Percentiles rank a stretch among this genome's conserved stretches.
Conservation (phyloP, 768 basidiomycete genomes). For the Jaapia argillacea region DNA sequence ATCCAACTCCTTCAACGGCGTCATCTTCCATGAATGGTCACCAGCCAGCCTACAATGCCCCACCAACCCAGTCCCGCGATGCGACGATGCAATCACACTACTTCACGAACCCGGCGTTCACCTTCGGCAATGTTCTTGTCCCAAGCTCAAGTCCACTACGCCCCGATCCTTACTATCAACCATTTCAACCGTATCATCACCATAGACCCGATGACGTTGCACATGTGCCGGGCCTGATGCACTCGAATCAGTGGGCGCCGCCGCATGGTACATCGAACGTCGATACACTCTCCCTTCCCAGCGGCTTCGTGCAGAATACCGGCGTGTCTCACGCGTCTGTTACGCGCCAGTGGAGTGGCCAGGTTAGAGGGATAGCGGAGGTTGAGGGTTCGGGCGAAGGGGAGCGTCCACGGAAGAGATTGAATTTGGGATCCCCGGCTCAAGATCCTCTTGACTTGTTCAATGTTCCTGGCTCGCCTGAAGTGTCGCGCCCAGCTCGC, state of each 20-base stretch:
- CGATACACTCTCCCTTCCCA: constrained; percentile 53
- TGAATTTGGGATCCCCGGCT: constrained; percentile 40
- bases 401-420: constrained; percentile 63
- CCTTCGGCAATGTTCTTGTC: constrained; percentile 53
- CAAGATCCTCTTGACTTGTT: constrained; percentile 28
- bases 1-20: constrained; percentile 17
- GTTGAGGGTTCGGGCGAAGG: constrained; percentile 34
- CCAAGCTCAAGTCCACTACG: constrained; percentile 64
- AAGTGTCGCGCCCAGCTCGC: constrained; percentile 41
- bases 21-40: constrained; percentile 22
- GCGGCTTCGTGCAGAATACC: constrained; percentile 40
- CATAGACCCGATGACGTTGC: constrained; percentile 29
- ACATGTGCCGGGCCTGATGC: constrained; percentile 25
- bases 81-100: constrained; percentile 56
- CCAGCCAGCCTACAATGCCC: constrained; percentile 16
- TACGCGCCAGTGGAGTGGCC: constrained; percentile 33
- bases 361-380: constrained; percentile 26
- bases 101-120: constrained; percentile 38
- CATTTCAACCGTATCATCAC: constrained; percentile 30
- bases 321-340: constrained; percentile 40
- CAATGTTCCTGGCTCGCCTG: constrained; percentile 42
- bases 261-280: constrained; percentile 5
- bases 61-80: constrained; percentile 67
- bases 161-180: constrained; percentile 27
- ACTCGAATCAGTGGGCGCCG: constrained; percentile 11